Evolutionary conservation across 1,139 yeast genomes (phyloP).

Genomic region (Candida labiduridarum): DNA sequence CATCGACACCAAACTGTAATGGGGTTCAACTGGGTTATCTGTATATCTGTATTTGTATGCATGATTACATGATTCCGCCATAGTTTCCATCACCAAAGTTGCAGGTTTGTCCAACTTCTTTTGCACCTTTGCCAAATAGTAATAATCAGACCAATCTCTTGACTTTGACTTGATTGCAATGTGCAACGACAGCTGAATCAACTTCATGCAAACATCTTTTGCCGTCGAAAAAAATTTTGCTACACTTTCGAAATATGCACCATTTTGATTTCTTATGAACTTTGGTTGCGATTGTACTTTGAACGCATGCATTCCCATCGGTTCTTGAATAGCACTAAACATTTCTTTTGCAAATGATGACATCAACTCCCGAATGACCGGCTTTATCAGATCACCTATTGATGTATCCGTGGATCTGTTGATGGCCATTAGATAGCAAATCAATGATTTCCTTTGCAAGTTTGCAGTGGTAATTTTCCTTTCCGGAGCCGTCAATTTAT

Average conservation of each 20-base stretch:
- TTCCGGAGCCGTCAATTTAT: constrained; percentile 68
- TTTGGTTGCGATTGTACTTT: constrained; percentile 39
- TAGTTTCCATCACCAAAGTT: constrained; percentile 35
- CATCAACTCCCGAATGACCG: constrained; percentile 54
- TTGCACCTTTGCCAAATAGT: constrained; percentile 62
- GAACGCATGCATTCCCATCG: constrained; percentile 66
- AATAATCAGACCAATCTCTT: constrained; percentile 64
- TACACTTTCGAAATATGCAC: constrained; percentile 26
- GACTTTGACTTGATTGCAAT: constrained; percentile 46
- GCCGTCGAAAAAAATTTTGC: constrained; percentile 28
- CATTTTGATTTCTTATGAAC: constrained; percentile 30
- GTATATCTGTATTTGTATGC: constrained; percentile 25
- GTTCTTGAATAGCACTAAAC: constrained; percentile 62
- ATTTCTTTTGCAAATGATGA: constrained; percentile 59
- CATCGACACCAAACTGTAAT: constrained; percentile 62
- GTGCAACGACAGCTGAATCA: constrained; percentile 44
- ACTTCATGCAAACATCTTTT: constrained; percentile 29
- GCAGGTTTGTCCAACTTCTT: constrained; percentile 45
- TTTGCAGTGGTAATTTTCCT: constrained; percentile 64
- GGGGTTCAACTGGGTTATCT: constrained; percentile 72
- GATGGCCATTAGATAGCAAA: constrained; percentile 81
- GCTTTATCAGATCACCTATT: constrained; percentile 23
- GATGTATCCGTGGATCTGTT: constrained; percentile 38
- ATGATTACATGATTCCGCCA: constrained; percentile 25
- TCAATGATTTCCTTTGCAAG: constrained; percentile 67